Percentiles rank a stretch among this genome's conserved stretches.
These are phyloP conservation scores for sorghum (Sorghum bicolor) DNA, from an alignment of 176 grass and related monocot genomes.

Conservation along the genomic window Sorghum_bicolor_NCBIv3 NC_012871.2:70331501-70332000, in stretches of 20 bases:
- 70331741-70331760: conserved; percentile 84
- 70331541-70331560: neutral
- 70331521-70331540: neutral
- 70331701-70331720: conserved; percentile 6
- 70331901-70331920: conserved; percentile 88
- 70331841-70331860: neutral
- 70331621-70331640: neutral
- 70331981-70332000: neutral
- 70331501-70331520: neutral
- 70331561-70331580: neutral
- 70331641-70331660: neutral
- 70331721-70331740: conserved; percentile 74
- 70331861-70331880: conserved; percentile 53
- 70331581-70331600: conserved; percentile 5
- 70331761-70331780: conserved; percentile 86
- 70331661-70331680: neutral
- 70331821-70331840: neutral
- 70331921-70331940: conserved; percentile 32
- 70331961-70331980: conserved; percentile 10
- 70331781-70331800: conserved; percentile 97
- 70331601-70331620: neutral
- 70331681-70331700: conserved; percentile 8
- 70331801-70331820: conserved; percentile 51
- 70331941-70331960: conserved; percentile 4
- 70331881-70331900: conserved; percentile 91